These are phyloP conservation scores for Ceratorhiza oryzae-sativae DNA, from an alignment of 1,284 basidiomycete species.

Conservation along the genomic window DNA sequence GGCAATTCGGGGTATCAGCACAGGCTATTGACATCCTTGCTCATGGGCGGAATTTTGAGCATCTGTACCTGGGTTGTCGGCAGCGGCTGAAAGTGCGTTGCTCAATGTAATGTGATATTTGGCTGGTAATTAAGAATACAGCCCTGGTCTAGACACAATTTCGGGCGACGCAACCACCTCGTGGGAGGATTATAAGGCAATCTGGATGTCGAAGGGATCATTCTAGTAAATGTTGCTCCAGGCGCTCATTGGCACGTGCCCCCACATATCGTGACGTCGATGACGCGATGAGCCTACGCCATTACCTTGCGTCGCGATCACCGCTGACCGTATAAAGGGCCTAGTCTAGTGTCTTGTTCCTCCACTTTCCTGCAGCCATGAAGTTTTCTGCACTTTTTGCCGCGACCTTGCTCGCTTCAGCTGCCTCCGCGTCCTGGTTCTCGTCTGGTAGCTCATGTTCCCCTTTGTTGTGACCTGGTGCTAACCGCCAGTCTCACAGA, in stretches of 20 bases:
- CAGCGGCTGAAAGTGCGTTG: too few species aligned
- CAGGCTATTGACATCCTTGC: too few species aligned
- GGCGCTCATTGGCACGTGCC: not conserved
- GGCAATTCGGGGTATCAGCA: too few species aligned
- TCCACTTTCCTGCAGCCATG: constrained; percentile 27
- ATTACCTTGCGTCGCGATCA: constrained; percentile 9
- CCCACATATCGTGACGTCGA: constrained; percentile 15
- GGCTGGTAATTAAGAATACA: too few species aligned
- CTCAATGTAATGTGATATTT: too few species aligned
- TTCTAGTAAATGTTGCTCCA: not conserved
- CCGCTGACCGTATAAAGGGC: constrained; percentile 5
- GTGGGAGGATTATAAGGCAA: not conserved
- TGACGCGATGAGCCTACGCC: constrained; percentile 29
- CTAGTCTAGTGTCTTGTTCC: not conserved
- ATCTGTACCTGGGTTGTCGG: too few species aligned
- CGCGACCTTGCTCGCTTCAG: constrained; percentile 27
- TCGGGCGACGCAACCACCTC: too few species aligned
- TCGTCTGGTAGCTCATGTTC: not conserved
- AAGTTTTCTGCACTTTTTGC: constrained; percentile 38
- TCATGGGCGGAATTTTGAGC: too few species aligned
- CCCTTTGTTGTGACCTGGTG: not conserved
- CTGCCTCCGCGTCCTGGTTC: constrained; percentile 40
- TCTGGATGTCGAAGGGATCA: not conserved
- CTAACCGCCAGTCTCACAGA: not conserved
- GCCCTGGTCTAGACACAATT: too few species aligned